Base-by-base conservation (phyloP, 108 stramenopile genomes). In the Cyclotella choctawhatcheeana region DNA sequence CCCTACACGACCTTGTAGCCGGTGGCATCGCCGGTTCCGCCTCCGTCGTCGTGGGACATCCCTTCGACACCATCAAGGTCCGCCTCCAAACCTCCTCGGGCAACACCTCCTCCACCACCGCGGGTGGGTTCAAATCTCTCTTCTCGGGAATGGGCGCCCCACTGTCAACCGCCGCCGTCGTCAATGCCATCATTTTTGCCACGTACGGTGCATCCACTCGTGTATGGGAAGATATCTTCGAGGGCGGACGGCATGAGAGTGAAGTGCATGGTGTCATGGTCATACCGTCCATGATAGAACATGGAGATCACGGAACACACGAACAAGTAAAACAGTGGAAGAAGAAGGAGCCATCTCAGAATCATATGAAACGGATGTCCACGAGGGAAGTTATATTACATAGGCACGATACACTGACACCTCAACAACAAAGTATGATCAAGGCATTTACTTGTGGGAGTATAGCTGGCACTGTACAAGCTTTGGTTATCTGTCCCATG, bases 61-160 rank as follows among this genome's bases (percentile, higher is more conserved):
- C 97, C 12, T 96, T 97, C 68, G 97, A 97, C 74, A 96, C 97
- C 0, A 80, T 96, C 45, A 97, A 97, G 71, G 80, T 83, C 27
- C 77, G 82, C 20, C 32, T 83, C 2, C 82, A 83, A 62, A 83
- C 82, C 13, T 79, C 82, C 31, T 56, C 58, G n/a, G 18, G 29
- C 20, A 61, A 30, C 20, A 51, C 14, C 48, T 47, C 51, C 26
- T 33, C 50, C 22, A 58, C 18, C 21, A 21, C 34, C 70, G 22
- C 44, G 29, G 58, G 43, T 58, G 22, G 44, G 53, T 58, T 90
- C n/a, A 27, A 53, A 58, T 89, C 93, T 0, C 84, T 97, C 10
- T 97, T 94, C 78, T 89, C 87, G 26, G 97, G 97, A 20, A 89
- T 96, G 86, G 67, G 69, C 2, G 84, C 93, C 1, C 97, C 97